A percentile compares a stretch with the other conserved stretches of the same genome.
Evolutionary conservation across 1,139 yeast genomes (phyloP).

Genomic region (Nakaseomyces uthaithaninus): DNA sequence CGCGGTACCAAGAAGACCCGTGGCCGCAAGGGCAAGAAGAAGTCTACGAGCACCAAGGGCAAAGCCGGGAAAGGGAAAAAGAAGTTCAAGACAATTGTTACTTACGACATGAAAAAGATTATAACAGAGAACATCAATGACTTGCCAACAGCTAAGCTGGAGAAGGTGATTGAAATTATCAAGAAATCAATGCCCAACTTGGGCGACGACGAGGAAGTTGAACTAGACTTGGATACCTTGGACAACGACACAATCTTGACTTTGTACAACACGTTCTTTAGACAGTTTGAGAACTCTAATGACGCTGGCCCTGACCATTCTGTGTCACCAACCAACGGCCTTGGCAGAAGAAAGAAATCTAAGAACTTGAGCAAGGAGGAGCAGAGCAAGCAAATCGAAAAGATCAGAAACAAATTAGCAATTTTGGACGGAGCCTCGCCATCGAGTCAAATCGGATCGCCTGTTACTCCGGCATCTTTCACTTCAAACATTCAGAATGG

Average conservation of each 20-base stretch:
- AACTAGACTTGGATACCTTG: slow-evolving; percentile 88
- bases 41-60: slow-evolving; percentile 12
- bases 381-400: slow-evolving; percentile 72
- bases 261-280: slow-evolving; percentile 50
- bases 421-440: slow-evolving; percentile 46
- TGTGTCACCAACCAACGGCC: slow-evolving; percentile 28
- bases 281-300: slow-evolving; percentile 31
- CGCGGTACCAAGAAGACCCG: slow-evolving; percentile 26
- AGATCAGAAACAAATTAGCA: slow-evolving; percentile 72
- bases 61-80: slow-evolving; percentile 22
- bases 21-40: slow-evolving; percentile 15
- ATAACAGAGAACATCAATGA: slow-evolving; percentile 79
- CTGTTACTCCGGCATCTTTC: slow-evolving; percentile 20
- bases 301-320: slow-evolving; percentile 17
- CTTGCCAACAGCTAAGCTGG: slow-evolving; percentile 67
- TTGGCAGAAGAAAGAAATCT: slow-evolving; percentile 30
- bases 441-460: slow-evolving; percentile 27
- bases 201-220: slow-evolving; percentile 70
- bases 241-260: slow-evolving; percentile 79
- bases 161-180: slow-evolving; percentile 76
- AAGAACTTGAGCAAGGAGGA: slow-evolving; percentile 52
- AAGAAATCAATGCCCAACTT: slow-evolving; percentile 82
- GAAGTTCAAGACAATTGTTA: slow-evolving; percentile 43
- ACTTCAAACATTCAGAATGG: slow-evolving; percentile 34
- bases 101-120: slow-evolving; percentile 95